Conservation (phyloP, 257 asterid genomes). For the Ballota nigra region DNA sequence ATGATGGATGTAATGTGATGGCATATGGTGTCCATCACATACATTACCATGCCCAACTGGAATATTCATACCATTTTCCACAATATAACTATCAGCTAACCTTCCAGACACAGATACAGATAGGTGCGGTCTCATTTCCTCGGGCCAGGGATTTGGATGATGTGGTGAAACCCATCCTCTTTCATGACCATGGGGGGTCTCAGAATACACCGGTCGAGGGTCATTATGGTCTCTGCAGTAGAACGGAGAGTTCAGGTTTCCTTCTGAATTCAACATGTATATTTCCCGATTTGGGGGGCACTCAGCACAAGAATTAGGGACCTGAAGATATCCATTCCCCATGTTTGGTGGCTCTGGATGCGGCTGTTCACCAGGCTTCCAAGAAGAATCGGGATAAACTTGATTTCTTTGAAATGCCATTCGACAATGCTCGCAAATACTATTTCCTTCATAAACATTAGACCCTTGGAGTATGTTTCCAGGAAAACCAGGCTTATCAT, state of each 20-base stretch:
- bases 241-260: constrained; percentile 54
- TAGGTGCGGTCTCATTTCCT: constrained; percentile 55
- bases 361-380: constrained; percentile 64
- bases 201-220: constrained; percentile 53
- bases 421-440: constrained; percentile 61
- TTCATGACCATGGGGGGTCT: constrained; percentile 48
- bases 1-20: constrained; percentile 58
- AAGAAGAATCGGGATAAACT: constrained; percentile 52
- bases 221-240: constrained; percentile 63
- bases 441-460: constrained; percentile 60
- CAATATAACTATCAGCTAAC: constrained; percentile 48
- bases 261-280: constrained; percentile 47
- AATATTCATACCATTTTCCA: constrained; percentile 52
- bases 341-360: constrained; percentile 48
- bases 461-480: constrained; percentile 66
- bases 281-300: constrained; percentile 75
- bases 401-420: constrained; percentile 63
- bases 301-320: constrained; percentile 57
- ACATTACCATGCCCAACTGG: constrained; percentile 52
- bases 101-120: constrained; percentile 60
- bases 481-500: constrained; percentile 67
- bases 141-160: constrained; percentile 53
- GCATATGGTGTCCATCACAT: constrained; percentile 54
- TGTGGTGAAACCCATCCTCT: constrained; percentile 76
- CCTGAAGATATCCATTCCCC: constrained; percentile 69